Evolutionary conservation across 1,284 basidiomycete species (phyloP), one percentile per base, ranked within the genome.

Genomic region (Grifola frondosa): DNA sequence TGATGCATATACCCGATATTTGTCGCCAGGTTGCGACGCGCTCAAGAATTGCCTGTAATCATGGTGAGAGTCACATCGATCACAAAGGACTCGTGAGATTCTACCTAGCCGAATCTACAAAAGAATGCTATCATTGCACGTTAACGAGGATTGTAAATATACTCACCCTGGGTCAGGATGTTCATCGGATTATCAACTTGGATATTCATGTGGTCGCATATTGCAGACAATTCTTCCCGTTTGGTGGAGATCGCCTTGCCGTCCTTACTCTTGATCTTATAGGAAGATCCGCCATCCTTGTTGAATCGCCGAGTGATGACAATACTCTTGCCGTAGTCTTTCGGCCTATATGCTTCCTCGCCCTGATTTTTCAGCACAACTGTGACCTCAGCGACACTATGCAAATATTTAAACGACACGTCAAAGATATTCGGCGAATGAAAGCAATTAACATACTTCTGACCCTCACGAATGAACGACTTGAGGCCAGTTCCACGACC

Each of bases 131-230:
- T 26, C n/a, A 43, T 17, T 20, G 11, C 40, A 15, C 15, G 1
- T 9, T 6, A 16, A 29, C 10, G 21, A 9, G 17, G 4, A 11
- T 11, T n/a, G 24, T 5, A 39, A 20, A n/a, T n/a, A 30, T 9
- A 49, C 58, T 33, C 62, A 77, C 91, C 91, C 74, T 97, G 94
- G 2, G 91, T 96, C 24, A 96, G 74, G 29, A 99, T 85, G 50
- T 94, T 97, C 77, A 98, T 84, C 1, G 95, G 95, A 58, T 97
- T 97, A 62, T 99, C 97, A 47, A 98, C 90, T 59, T 94, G 91
- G 48, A 99, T 93, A 60, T 92, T 91, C 83, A 96, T 95, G 57
- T 94, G 88, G 59, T 97, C 91, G 56, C 86, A 85, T 37, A 98
- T 96, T 3, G 84, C 79, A 29, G 89, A 77, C 17, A 99, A 69